These are phyloP conservation scores for Aspergillus pseudoviridinutans DNA, from an alignment of 2,329 filamentous ascomycete genomes.

Conservation along the genomic window DNA sequence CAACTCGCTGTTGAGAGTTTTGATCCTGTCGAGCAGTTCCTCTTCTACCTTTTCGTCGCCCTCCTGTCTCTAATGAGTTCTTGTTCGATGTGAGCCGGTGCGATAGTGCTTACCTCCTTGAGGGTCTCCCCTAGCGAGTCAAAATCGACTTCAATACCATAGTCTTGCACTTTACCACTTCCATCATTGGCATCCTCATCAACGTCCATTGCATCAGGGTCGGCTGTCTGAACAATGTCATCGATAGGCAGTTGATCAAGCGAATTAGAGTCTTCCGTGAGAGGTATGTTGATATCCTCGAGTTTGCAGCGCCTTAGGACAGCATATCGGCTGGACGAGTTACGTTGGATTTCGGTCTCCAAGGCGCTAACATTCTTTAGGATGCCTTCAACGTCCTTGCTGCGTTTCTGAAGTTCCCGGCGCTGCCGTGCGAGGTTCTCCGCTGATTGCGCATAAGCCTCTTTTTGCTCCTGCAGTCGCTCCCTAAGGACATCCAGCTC, in stretches of 20 bases:
- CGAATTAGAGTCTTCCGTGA: conserved; percentile 64
- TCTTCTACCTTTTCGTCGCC: conserved; percentile 69
- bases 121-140: conserved; percentile 75
- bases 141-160: conserved; percentile 89
- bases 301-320: conserved; percentile 85
- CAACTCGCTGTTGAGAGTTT: conserved; percentile 68
- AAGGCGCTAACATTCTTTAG: conserved; percentile 71
- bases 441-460: conserved; percentile 63
- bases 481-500: conserved; percentile 74
- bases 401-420: conserved; percentile 75
- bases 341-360: conserved; percentile 83
- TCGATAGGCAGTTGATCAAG: conserved; percentile 85
- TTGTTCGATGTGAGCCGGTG: neutral
- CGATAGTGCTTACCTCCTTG: conserved; percentile 59
- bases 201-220: conserved; percentile 88
- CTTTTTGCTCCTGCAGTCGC: conserved; percentile 64
- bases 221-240: conserved; percentile 67
- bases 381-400: conserved; percentile 73
- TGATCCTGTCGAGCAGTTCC: conserved; percentile 72
- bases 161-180: conserved; percentile 66
- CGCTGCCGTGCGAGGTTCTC: conserved; percentile 76
- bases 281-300: conserved; percentile 83
- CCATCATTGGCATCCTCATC: conserved; percentile 62
- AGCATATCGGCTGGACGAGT: conserved; percentile 77
- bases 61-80: conserved; percentile 46